phyloP scores from a whole-genome alignment of 2,329 filamentous ascomycete species.

The Aspergillus uvarum region DNA sequence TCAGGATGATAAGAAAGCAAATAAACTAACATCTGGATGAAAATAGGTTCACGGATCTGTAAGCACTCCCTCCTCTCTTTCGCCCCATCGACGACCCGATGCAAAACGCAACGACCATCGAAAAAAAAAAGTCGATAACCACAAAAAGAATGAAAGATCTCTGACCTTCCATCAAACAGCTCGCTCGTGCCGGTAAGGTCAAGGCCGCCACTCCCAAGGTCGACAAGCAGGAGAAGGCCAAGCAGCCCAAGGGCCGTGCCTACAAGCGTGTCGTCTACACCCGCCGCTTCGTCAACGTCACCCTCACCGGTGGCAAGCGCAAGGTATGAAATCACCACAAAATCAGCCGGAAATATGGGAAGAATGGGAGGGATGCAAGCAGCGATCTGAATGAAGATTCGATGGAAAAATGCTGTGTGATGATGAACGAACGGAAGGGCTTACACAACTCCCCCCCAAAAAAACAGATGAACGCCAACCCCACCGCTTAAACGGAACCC shows the following conservation, averaged over 20 bases:
- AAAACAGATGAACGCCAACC: slow-evolving; percentile 81
- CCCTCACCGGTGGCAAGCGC: slow-evolving; percentile 95
- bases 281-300: slow-evolving; percentile 97
- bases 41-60: slow-evolving; percentile 16
- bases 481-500: slow-evolving; percentile 59
- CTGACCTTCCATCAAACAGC: not conserved
- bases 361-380: too few relatives aligned
- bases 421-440: not conserved
- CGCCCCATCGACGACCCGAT: too few relatives aligned
- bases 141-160: not conserved
- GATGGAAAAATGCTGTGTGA: too few relatives aligned
- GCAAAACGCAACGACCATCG: too few relatives aligned
- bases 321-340: slow-evolving; percentile 63
- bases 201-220: slow-evolving; percentile 27
- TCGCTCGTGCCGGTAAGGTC: slow-evolving; percentile 29
- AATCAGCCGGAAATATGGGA: not conserved
- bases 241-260: slow-evolving; percentile 94
- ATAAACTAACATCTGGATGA: slow-evolving; percentile 5
- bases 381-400: too few relatives aligned
- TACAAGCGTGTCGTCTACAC: slow-evolving; percentile 97
- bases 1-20: not conserved
- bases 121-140: too few relatives aligned
- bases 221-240: slow-evolving; percentile 72
- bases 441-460: not conserved
- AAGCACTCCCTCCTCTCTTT: not conserved